Evolutionary conservation across 768 basidiomycete species (phyloP), one percentile per base, ranked within the genome.

Genomic region (Tylopilus sp.): DNA sequence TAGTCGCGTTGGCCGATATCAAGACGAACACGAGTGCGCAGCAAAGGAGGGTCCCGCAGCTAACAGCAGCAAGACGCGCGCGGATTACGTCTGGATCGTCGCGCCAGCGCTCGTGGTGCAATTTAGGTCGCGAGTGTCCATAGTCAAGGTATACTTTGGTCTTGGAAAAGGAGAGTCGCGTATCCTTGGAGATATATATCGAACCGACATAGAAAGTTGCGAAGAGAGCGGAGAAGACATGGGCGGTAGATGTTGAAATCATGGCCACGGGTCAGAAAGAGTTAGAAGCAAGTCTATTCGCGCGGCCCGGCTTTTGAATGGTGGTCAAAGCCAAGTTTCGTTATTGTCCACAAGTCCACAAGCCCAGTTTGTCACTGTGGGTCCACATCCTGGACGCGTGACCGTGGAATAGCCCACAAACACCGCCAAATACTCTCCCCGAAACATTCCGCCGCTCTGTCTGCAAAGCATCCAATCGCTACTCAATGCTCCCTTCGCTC

Each of bases 51-150:
- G 89, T 91, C 38, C 86, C 85, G 25, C 80, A 38, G 24, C 74
- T 73, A 6, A 87, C 93, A 5, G 88, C 87, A 16, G 76, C 63
- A 48, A 97, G 71, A 21, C 96, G 78, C 6, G 88, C 85, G n/a
- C 78, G 76, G 55, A 98, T 93, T 6, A 96, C 89, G 34, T 79
- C 79, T 1, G 93, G 86, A 63, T 96, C 88, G 65, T 98, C 87
- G 56, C 95, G 78, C 81, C 82, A 85, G 21, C 78, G 73, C 51
- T 83, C 81, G 40, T 76, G 63, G 25, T 51, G 60, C 46, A 72
- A 58, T 56, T 69, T 72, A 45, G 55, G 69, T 42, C 67, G 59
- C 26, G 58, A 63, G 33, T 65, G 67, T 54, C 65, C 69, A 51
- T 55, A 66, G 41, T 59, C 55, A 53, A 56, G 61, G 26, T 50